Evolutionary conservation across 2,329 filamentous ascomycete genomes (phyloP).

Genomic region (Nothopassalora personata): DNA sequence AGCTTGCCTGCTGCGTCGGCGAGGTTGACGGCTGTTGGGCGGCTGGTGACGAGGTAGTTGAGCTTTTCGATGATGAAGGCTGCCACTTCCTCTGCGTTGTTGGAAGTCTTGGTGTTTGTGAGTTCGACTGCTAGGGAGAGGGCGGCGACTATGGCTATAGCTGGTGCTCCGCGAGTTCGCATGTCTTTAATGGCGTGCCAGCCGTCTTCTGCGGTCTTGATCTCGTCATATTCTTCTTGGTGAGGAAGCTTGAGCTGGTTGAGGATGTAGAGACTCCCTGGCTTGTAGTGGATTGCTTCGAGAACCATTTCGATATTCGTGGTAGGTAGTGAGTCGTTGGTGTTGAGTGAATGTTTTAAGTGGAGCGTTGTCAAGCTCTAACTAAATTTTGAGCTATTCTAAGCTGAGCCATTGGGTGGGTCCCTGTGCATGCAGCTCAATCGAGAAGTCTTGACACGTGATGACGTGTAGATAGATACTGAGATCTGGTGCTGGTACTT

Average conservation of each 20-base stretch:
- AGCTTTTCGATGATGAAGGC: slow-evolving; percentile 69
- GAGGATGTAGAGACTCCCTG: slow-evolving; percentile 68
- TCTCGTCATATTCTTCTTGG: slow-evolving; percentile 69
- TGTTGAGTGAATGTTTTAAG: background rate
- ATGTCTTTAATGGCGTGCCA: slow-evolving; percentile 80
- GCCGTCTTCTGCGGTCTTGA: slow-evolving; percentile 66
- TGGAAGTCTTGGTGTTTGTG: slow-evolving; percentile 48
- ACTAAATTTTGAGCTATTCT: background rate
- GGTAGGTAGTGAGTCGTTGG: background rate
- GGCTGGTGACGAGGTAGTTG: slow-evolving; percentile 79
- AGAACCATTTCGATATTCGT: slow-evolving; percentile 48
- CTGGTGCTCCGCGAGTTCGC: slow-evolving; percentile 76
- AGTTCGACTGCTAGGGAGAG: slow-evolving; percentile 84
- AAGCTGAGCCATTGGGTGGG: background rate
- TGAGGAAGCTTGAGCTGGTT: slow-evolving; percentile 81
- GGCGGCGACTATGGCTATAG: slow-evolving; percentile 95
- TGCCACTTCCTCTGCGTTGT: slow-evolving; percentile 56
- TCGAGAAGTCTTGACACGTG: background rate
- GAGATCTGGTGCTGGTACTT: background rate
- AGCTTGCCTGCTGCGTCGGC: slow-evolving; percentile 83
- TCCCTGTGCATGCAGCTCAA: background rate
- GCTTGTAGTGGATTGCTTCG: slow-evolving; percentile 70
- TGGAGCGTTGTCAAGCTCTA: background rate
- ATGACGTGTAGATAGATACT: background rate
- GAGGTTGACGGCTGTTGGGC: slow-evolving; percentile 92